Base-by-base conservation (phyloP, 805 yeast species). In the Ogataea paradorogensis region DNA sequence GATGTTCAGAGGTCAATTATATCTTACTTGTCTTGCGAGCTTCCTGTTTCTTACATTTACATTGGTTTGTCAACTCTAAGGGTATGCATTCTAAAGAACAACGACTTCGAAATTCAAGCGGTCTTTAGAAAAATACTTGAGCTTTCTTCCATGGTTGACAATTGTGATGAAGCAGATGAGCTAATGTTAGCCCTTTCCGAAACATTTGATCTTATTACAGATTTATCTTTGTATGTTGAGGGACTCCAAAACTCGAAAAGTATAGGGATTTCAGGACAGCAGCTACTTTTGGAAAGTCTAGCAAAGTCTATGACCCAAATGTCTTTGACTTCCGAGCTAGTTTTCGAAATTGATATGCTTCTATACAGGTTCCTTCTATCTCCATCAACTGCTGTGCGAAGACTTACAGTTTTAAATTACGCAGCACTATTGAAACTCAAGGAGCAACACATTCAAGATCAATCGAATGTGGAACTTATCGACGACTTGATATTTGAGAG, bases 191-290 rank as follows among this genome's bases (percentile, higher is more conserved):
- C 56, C 1, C 50, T 61, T 5, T 63, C 66, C 3, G 69, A 74
- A 8, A 66, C 73, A 0, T 64, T 69, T 41, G 59, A 61, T 34
- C 55, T 65, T 33, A 44, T 64, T 4, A 63, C 62, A 4, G 44
- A 59, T 24, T 63, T 69, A 35, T 69, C 74, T 67, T 64, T 66
- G 59, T 53, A 66, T 56, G 44, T 70, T 59, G 55, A 51, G 59
- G 26, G 20, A 5, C 29, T 53, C 7, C 42, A 48, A 18, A 28
- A 39, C 7, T 27, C 28, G 11, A 42, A 42, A 18, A 28, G 31
- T 5, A 18, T 66, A 66, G 7, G 62, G 43, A 16, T 41, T 40
- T 25, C 37, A 16, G 46, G 49, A 6, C 46, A 44, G 27, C 45
- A 45, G 15, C 30, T 55, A 15, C 28, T 53, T 9, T 34, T 55